A percentile compares a stretch with the other conserved stretches of the same genome.
These are phyloP conservation scores for Eremochloa ophiuroides DNA, from an alignment of 176 grass and related monocot species.

Conservation along the genomic window DNA sequence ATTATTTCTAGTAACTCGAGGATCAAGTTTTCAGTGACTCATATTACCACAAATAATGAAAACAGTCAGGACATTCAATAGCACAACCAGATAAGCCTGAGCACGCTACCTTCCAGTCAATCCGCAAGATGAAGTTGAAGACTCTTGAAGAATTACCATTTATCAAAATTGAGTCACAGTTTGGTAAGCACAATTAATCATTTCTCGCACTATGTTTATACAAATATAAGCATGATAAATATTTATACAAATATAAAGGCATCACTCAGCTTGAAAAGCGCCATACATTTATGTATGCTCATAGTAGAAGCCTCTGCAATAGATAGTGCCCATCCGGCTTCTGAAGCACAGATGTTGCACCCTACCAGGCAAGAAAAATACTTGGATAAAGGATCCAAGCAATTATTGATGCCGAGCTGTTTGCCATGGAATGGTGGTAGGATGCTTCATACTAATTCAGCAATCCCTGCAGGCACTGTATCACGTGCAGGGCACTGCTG, in stretches of 20 bases:
- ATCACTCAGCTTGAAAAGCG: not conserved
- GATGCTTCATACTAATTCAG: conserved; percentile 2
- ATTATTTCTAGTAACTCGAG: not conserved
- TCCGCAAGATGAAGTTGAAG: not conserved
- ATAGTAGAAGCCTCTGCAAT: not conserved
- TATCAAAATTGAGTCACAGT: not conserved
- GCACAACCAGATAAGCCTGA: not conserved
- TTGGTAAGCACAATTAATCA: not conserved
- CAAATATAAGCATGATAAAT: conserved; percentile 2
- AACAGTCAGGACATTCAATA: not conserved
- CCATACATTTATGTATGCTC: not conserved
- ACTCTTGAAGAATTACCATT: not conserved
- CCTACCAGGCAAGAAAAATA: conserved; percentile 26
- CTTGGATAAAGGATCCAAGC: conserved; percentile 28
- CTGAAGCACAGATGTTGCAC: not conserved
- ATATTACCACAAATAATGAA: not conserved
- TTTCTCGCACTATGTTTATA: not conserved
- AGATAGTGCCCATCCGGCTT: not conserved
- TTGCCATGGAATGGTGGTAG: not conserved
- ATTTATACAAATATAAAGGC: conserved; percentile 33
- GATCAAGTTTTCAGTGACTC: not conserved
- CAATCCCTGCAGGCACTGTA: not conserved
- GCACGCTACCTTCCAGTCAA: not conserved
- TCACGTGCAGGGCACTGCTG: not conserved
- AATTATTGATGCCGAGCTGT: conserved; percentile 23